phyloP scores from a whole-genome alignment of 495 filamentous ascomycete species.

The Massariosphaeria phaeospora region DNA sequence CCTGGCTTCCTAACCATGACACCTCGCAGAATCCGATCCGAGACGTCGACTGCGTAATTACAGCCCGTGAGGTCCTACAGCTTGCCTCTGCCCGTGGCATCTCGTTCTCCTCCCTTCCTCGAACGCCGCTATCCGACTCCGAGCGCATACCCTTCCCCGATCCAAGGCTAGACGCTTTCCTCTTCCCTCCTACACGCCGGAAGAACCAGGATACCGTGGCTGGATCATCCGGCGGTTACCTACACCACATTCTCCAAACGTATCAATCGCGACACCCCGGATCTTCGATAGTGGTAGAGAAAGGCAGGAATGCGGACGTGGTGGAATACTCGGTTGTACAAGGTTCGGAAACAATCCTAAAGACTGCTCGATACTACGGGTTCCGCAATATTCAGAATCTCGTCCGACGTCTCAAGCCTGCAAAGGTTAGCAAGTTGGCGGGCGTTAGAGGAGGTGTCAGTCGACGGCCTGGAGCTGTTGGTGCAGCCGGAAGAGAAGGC shows the following conservation, averaged over 20 bases:
- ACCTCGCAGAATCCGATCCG: slow-evolving; percentile 55
- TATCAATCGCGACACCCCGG: slow-evolving; percentile 64
- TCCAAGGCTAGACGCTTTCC: slow-evolving; percentile 58
- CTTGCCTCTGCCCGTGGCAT: slow-evolving; percentile 73
- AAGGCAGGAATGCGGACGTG: slow-evolving; percentile 86
- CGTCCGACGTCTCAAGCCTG: slow-evolving; percentile 81
- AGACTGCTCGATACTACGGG: slow-evolving; percentile 86
- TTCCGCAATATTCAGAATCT: slow-evolving; percentile 98
- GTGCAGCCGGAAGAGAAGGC: slow-evolving; percentile 39
- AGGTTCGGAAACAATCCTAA: slow-evolving; percentile 53
- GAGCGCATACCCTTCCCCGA: slow-evolving; percentile 59
- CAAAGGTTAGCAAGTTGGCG: slow-evolving; percentile 66
- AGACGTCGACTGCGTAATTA: slow-evolving; percentile 97
- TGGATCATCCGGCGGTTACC: slow-evolving; percentile 85
- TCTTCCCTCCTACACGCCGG: slow-evolving; percentile 51
- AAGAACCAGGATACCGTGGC: slow-evolving; percentile 36
- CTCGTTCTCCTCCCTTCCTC: slow-evolving; percentile 64
- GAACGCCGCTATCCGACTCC: slow-evolving; percentile 44
- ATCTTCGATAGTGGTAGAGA: slow-evolving; percentile 59
- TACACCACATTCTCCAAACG: slow-evolving; percentile 70
- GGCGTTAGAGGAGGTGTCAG: slow-evolving; percentile 54
- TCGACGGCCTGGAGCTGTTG: slow-evolving; percentile 40
- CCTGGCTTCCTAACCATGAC: slow-evolving; percentile 52
- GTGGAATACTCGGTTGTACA: slow-evolving; percentile 67
- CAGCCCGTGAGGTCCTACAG: slow-evolving; percentile 84